Percentiles rank a stretch among this genome's conserved stretches.
Evolutionary conservation across 1,284 basidiomycete species (phyloP).

Genomic region (Puccinia sorghi): DNA sequence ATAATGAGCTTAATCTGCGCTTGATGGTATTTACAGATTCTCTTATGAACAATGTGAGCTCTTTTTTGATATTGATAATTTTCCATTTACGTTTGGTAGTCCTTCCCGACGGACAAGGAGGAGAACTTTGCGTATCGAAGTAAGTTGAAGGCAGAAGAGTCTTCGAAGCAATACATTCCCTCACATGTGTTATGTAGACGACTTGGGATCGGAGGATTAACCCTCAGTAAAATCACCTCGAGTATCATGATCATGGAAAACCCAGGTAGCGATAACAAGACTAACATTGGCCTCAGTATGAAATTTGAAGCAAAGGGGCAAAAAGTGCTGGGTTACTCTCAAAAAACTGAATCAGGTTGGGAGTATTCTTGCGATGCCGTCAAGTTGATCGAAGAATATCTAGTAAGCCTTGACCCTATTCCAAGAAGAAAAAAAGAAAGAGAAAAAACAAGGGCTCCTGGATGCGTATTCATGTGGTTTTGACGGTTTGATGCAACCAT

Average conservation of each 20-base stretch:
- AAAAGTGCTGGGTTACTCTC: conserved; percentile 92
- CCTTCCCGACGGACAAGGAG: conserved; percentile 74
- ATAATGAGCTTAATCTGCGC: conserved; percentile 71
- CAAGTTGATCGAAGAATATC: conserved; percentile 78
- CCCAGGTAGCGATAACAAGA: conserved; percentile 71
- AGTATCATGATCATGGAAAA: conserved; percentile 76
- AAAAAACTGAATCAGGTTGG: conserved; percentile 81
- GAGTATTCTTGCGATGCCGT: conserved; percentile 89
- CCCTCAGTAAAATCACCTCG: conserved; percentile 84
- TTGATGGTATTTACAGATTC: conserved; percentile 68
- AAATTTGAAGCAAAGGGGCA: conserved; percentile 96
- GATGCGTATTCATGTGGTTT: not conserved
- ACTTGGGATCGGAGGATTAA: conserved; percentile 71
- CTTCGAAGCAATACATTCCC: conserved; percentile 68
- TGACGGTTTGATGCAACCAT: conserved; percentile 53
- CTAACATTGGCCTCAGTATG: conserved; percentile 86
- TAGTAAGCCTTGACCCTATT: conserved; percentile 61
- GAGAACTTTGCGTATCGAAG: conserved; percentile 77
- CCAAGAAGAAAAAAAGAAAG: no score
- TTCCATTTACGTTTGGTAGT: conserved; percentile 62
- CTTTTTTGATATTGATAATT: not conserved
- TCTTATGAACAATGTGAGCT: not conserved
- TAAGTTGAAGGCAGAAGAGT: conserved; percentile 65
- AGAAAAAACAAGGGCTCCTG: not conserved
- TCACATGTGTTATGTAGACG: conserved; percentile 71